Evolutionary conservation across 1,284 basidiomycete species (phyloP).

Genomic region (Sanguinoderma infundibulare): DNA sequence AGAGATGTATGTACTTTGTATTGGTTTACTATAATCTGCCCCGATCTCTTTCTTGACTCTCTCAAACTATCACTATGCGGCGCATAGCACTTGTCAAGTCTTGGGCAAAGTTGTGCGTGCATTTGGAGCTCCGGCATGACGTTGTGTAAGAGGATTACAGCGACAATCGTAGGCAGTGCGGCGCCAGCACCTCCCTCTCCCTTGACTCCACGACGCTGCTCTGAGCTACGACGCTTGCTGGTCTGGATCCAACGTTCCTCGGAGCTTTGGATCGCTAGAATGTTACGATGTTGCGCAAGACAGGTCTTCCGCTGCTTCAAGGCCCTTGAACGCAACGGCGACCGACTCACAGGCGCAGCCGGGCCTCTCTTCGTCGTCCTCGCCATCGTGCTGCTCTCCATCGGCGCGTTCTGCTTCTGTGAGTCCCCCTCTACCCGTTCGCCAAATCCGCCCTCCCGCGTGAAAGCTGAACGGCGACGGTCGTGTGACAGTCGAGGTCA

Average conservation of each 20-base stretch:
- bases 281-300: conserved; percentile 18
- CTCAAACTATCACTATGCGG: neutral
- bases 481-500: conserved; percentile 66
- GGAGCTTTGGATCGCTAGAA: neutral
- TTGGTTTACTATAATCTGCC: conserved; percentile 30
- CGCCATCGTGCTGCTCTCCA: conserved; percentile 72
- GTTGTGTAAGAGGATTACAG: no score
- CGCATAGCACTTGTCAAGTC: no score
- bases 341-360: conserved; percentile 86
- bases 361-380: conserved; percentile 89
- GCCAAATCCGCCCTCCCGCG: neutral
- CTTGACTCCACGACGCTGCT: no score
- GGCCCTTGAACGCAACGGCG: conserved; percentile 75
- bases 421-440: conserved; percentile 13
- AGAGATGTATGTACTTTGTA: conserved; percentile 26
- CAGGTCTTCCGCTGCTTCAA: conserved; percentile 88
- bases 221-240: neutral
- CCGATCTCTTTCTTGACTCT: neutral
- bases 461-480: neutral
- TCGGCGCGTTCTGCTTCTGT: conserved; percentile 85
- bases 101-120: no score
- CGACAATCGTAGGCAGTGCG: no score
- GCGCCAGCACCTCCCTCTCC: no score
- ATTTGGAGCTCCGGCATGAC: no score
- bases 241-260: neutral